Base-by-base conservation (phyloP, 805 yeast species). In the Nakazawaea wickerhamii region DNA sequence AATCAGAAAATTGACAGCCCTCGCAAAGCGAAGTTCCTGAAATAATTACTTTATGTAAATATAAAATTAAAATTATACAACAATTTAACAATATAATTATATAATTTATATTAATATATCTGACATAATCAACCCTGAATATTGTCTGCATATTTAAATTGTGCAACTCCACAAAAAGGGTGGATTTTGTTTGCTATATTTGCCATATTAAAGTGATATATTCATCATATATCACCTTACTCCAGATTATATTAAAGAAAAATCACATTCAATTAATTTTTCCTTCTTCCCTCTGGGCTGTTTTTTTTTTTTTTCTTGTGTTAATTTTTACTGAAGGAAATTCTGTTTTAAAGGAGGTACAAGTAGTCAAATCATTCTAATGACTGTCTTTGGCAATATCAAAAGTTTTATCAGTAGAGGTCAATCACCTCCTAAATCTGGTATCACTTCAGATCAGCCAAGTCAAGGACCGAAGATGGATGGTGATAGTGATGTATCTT, bases 301-400 rank as follows among this genome's bases (percentile, higher is more conserved):
- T 13, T 8, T 10, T 28, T 11, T 15, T 10, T 28, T 28, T 10
- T 28, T n/a, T n/a, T n/a, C n/a, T n/a, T n/a, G n/a, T n/a, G n/a
- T n/a, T n/a, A n/a, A n/a, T n/a, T n/a, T n/a, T n/a, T n/a, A n/a
- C n/a, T n/a, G n/a, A n/a, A n/a, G n/a, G n/a, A n/a, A n/a, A 11
- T n/a, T 28, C n/a, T n/a, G 11, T 10, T 25, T 22, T 21, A 3
- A 23, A 15, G 19, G 14, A 15, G n/a, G n/a, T n/a, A n/a, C n/a
- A n/a, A n/a, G n/a, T n/a, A n/a, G n/a, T n/a, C n/a, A n/a, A n/a
- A n/a, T n/a, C n/a, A n/a, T n/a, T n/a, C 17, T 10, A 7, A 40
- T 41, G 44, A 41, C 44, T 15, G 40, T 41, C 17, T 30, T 41
- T 25, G 37, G 40, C 5, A 41, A 36, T 32, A 36, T 41, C 32